Evolutionary conservation across 495 filamentous ascomycete species (phyloP), one percentile per base, ranked within the genome.

Genomic region (Penicillium lagena): DNA sequence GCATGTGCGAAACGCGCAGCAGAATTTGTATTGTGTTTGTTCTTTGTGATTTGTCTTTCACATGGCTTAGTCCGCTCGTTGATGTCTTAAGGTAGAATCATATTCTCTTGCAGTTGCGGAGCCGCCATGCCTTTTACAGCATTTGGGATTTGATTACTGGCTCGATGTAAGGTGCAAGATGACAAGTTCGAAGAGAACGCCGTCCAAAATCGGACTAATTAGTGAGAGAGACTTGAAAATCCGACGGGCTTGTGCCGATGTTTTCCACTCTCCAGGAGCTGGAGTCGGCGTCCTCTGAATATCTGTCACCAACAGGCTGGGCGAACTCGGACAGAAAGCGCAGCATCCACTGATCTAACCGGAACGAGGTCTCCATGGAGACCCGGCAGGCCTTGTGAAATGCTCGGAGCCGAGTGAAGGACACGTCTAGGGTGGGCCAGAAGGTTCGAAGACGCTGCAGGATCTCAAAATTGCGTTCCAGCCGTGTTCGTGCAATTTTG

Each of bases 281-380:
- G n/a, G 9, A 9, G n/a, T 33, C 31, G n/a, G 1, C 9, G 9
- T 9, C 30, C 29, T 27, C 27, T 12, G 22, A 29, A 13, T 7
- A 27, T 15, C 39, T 31, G 7, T 35, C 63, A 40, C 34, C 28
- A n/a, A 46, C 44, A 12, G 49, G 52, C 30, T 37, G 43, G 1
- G 45, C 49, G 56, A 63, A 62, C 50, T 66, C 66, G 7, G 49
- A 43, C 38, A 69, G 40, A 39, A 66, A 71, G 15, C 55, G 56
- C 12, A 67, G 51, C 65, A 70, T 72, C 68, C 68, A 72, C 37
- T 43, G 46, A 59, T 72, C 68, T 46, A 72, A 42, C 22, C 55
- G 46, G 41, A 68, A 67, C 17, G 45, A 56, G 6, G 55, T 57
- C 40, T 56, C 58, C 39, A 56, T 52, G 10, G 48, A 57, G 13